Evolutionary conservation across 2,329 filamentous ascomycete species (phyloP).

Genomic region (Colletotrichum coccodes): DNA sequence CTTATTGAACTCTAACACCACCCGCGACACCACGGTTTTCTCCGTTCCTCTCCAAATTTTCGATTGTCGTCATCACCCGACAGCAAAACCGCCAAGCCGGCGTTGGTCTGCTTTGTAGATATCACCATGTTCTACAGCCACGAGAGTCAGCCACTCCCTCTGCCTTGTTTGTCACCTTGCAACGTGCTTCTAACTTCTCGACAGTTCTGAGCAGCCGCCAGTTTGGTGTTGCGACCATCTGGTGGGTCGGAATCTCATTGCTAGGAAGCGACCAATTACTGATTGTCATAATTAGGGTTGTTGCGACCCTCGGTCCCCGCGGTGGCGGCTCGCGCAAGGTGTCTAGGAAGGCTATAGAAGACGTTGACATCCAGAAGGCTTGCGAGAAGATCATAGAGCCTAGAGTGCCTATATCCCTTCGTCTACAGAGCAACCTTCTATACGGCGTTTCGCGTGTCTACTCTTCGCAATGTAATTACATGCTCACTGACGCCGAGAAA

Average conservation of each 20-base stretch:
- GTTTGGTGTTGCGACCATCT: conserved; percentile 94
- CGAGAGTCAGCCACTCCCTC: conserved; percentile 73
- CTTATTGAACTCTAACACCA: neutral
- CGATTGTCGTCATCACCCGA: neutral
- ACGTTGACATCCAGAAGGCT: conserved; percentile 87
- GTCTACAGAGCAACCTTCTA: conserved; percentile 88
- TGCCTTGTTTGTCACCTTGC: neutral
- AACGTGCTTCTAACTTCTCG: conserved; percentile 37
- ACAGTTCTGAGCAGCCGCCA: conserved; percentile 83
- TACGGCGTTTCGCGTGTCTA: conserved; percentile 89
- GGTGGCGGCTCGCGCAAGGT: conserved; percentile 78
- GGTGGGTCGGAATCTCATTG: conserved; percentile 63
- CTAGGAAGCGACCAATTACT: neutral
- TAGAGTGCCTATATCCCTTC: conserved; percentile 86
- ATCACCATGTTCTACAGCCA: conserved; percentile 91
- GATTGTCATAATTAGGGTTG: conserved; percentile 71
- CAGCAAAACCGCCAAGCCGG: neutral
- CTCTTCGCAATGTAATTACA: conserved; percentile 86
- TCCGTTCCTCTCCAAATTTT: neutral
- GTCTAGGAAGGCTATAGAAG: conserved; percentile 85
- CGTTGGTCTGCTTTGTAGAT: conserved; percentile 3
- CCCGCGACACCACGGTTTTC: neutral
- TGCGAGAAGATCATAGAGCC: conserved; percentile 87
- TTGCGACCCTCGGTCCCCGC: conserved; percentile 82
- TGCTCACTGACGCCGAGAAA: conserved; percentile 82